Evolutionary conservation across 306 rosid genomes (phyloP).

Genomic region (Glycyrrhiza uralensis): DNA sequence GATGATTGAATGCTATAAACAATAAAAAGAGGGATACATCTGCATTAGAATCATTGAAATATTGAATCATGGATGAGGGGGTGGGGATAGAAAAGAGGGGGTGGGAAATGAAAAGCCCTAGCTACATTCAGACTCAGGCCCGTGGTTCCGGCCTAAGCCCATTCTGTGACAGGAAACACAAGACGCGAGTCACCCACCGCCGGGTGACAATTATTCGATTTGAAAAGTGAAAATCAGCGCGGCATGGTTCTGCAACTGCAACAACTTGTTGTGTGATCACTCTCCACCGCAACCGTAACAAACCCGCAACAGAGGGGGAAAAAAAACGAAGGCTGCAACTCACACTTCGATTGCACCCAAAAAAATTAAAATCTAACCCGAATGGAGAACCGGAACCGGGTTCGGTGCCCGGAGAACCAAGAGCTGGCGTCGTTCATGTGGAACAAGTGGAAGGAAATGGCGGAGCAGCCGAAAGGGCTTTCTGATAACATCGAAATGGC

Average conservation of each 20-base stretch:
- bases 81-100: too few species aligned
- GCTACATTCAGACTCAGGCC: too few species aligned
- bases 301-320: neutral
- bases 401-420: slow-evolving; percentile 57
- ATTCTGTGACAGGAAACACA: neutral
- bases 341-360: neutral
- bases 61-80: too few species aligned
- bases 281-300: slow-evolving; percentile 2
- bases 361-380: neutral
- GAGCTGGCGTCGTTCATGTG: slow-evolving; percentile 57
- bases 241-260: slow-evolving; percentile 19
- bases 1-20: too few species aligned
- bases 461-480: slow-evolving; percentile 62
- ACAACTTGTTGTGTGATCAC: neutral
- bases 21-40: too few species aligned
- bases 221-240: slow-evolving; percentile 24
- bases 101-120: too few species aligned
- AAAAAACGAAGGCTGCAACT: neutral
- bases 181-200: neutral
- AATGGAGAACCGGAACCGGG: slow-evolving; percentile 56
- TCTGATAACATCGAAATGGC: slow-evolving; percentile 64
- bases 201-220: neutral
- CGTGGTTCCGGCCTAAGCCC: neutral
- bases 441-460: slow-evolving; percentile 71
- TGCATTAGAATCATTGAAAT: too few species aligned